Evolutionary conservation across 257 asterid species (phyloP), one percentile per base, ranked within the genome.

Genomic region (Solanum etuberosum): DNA sequence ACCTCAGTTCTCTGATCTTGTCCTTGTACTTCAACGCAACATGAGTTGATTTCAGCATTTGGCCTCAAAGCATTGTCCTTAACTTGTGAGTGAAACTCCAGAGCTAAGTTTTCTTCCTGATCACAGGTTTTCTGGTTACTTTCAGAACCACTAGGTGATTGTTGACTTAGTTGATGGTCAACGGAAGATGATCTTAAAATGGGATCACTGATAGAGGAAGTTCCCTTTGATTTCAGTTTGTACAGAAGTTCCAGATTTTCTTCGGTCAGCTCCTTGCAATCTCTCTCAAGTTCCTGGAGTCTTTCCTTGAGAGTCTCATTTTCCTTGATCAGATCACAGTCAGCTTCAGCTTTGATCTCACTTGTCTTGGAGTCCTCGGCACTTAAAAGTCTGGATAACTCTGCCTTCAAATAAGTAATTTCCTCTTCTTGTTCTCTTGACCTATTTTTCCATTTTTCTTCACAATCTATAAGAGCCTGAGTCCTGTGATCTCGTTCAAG

Each of bases 251-350:
- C 89, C 29, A 88, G 85, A 76, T 89, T 89, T 74, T 90, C 89
- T 25, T 86, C 89, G 13, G 89, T 85, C 57, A 89, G 90, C 87
- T 88, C 88, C 51, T 83, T 82, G 85, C 90, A 87, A 61, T 88
- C 89, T 85, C 77, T 71, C 87, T 91, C 90, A 37, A 90, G 91
- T 40, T 90, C 90, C 73, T 61, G 85, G 37, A 91, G 83, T 61
- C 61, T 90, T 83, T 73, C 87, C 88, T 89, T 87, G 32, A 89
- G 85, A 77, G 54, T 83, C 68, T 87, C 77, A 32, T 86, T 77
- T 86, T 89, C 91, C 20, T 83, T 31, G 13, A 32, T 81, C 13
- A 65, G 84, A 80, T 88, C 89, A n/a, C 82, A 68, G 83, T 40
- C 63, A 18, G 54, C 27, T 43, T 37, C 57, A 87, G 51, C 29